Percentiles rank a stretch among this genome's conserved stretches.
Conservation (phyloP, 2,329 filamentous ascomycete species). For the Falciphora oryzae region DNA sequence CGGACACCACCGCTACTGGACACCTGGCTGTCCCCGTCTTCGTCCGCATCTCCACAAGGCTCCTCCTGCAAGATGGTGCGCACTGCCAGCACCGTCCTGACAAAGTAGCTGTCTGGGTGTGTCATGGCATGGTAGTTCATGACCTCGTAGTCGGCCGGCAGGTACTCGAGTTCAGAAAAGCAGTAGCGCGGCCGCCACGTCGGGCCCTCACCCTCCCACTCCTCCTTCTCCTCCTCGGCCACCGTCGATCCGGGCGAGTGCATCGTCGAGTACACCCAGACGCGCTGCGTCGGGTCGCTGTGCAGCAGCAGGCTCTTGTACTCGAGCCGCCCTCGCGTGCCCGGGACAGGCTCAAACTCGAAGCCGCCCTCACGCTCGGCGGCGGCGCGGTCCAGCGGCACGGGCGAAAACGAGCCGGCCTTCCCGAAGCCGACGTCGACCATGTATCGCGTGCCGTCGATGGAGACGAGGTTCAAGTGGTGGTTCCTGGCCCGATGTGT, state of each 20-base stretch:
- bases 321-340: not conserved
- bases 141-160: slow-evolving; percentile 39
- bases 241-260: not conserved
- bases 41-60: slow-evolving; percentile 12
- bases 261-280: slow-evolving; percentile 34
- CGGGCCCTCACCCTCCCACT: slow-evolving; percentile 18
- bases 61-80: slow-evolving; percentile 21
- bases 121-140: slow-evolving; percentile 37
- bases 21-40: not conserved
- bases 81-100: slow-evolving; percentile 30
- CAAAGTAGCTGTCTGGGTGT: slow-evolving; percentile 30
- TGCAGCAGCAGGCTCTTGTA: slow-evolving; percentile 16
- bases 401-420: slow-evolving; percentile 29
- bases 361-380: not conserved
- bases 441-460: slow-evolving; percentile 40
- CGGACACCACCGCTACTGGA: too few species aligned
- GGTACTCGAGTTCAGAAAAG: slow-evolving; percentile 45
- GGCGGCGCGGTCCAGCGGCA: slow-evolving; percentile 21
- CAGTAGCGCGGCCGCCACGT: slow-evolving; percentile 43
- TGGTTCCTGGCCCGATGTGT: slow-evolving; percentile 40
- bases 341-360: not conserved
- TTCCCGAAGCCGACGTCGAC: slow-evolving; percentile 58
- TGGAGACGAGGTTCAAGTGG: slow-evolving; percentile 53
- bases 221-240: not conserved
- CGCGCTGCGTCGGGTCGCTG: slow-evolving; percentile 26